phyloP scores from a whole-genome alignment of 768 basidiomycete species.

The Russula brevipes region DNA sequence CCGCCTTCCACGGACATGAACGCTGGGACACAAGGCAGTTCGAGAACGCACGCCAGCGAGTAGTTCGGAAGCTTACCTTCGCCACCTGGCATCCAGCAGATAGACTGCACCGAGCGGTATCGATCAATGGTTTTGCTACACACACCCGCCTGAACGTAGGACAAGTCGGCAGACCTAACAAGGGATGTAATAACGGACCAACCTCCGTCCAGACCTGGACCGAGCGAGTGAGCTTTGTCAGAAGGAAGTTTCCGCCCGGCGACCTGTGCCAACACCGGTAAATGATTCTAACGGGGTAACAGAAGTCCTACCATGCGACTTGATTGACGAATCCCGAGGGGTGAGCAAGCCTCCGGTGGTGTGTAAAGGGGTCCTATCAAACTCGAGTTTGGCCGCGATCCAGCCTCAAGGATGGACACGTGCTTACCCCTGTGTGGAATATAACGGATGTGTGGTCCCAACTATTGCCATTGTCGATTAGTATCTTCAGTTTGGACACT shows the following conservation, averaged over 20 bases:
- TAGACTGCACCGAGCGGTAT: slow-evolving; percentile 49
- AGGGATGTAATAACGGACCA: slow-evolving; percentile 22
- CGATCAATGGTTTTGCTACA: slow-evolving; percentile 63
- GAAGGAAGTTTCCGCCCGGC: slow-evolving; percentile 52
- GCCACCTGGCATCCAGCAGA: slow-evolving; percentile 64
- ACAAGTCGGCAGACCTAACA: slow-evolving; percentile 6
- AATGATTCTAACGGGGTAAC: neutral
- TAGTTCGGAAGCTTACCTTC: slow-evolving; percentile 40
- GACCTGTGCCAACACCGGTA: slow-evolving; percentile 42
- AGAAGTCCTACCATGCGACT: slow-evolving; percentile 55
- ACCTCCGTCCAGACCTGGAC: slow-evolving; percentile 74
- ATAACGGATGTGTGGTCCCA: slow-evolving; percentile 70
- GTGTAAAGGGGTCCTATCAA: slow-evolving; percentile 49
- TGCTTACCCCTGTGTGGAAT: slow-evolving; percentile 56
- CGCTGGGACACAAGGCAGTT: slow-evolving; percentile 34
- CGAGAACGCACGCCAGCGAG: slow-evolving; percentile 1
- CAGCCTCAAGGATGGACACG: slow-evolving; percentile 7
- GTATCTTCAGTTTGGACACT: neutral
- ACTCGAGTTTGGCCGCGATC: slow-evolving; percentile 1
- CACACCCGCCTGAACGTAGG: slow-evolving; percentile 51
- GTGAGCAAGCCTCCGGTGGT: slow-evolving; percentile 61
- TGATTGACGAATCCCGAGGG: slow-evolving; percentile 69
- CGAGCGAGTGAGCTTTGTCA: slow-evolving; percentile 60
- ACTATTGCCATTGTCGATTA: slow-evolving; percentile 31
- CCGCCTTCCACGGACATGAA: slow-evolving; percentile 70